Evolutionary conservation across 2,329 filamentous ascomycete genomes (phyloP).

Genomic region (Rachicladosporium sp.): DNA sequence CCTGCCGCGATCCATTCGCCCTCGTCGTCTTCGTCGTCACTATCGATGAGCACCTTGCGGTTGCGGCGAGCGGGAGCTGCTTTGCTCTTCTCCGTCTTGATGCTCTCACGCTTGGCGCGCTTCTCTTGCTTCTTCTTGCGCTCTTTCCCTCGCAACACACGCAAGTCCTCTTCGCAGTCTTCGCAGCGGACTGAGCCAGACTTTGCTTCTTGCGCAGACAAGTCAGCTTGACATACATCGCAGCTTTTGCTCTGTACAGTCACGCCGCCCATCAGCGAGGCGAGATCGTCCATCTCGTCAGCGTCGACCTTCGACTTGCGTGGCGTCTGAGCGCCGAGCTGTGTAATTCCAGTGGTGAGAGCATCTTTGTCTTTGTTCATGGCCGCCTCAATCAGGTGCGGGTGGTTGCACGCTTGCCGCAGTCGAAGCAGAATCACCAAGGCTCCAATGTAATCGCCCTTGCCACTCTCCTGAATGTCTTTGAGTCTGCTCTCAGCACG

Average conservation of each 20-base stretch:
- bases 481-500: conserved; percentile 79
- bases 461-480: conserved; percentile 65
- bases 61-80: conserved; percentile 31
- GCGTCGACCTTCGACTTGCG: conserved; percentile 36
- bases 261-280: conserved; percentile 75
- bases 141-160: conserved; percentile 35
- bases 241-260: conserved; percentile 67
- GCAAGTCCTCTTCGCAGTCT: conserved; percentile 64
- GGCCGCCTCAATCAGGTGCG: conserved; percentile 73
- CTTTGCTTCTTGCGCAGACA: conserved; percentile 45
- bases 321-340: conserved; percentile 32
- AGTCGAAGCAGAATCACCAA: conserved; percentile 83
- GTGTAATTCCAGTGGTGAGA: conserved; percentile 42
- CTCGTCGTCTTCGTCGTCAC: conserved; percentile 50
- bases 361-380: conserved; percentile 81
- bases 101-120: too few relatives aligned
- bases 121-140: conserved; percentile 15
- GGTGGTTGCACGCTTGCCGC: conserved; percentile 90
- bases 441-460: conserved; percentile 84
- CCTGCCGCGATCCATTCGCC: conserved; percentile 66
- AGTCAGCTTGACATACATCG: conserved; percentile 64
- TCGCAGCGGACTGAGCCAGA: conserved; percentile 49
- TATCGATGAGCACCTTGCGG: conserved; percentile 50
- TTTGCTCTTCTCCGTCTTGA: conserved; percentile 19
- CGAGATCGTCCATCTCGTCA: conserved; percentile 67